A percentile compares a stretch with the other conserved stretches of the same genome.
Conservation (phyloP, 768 basidiomycete species). For the Hydnomerulius pinastri region DNA sequence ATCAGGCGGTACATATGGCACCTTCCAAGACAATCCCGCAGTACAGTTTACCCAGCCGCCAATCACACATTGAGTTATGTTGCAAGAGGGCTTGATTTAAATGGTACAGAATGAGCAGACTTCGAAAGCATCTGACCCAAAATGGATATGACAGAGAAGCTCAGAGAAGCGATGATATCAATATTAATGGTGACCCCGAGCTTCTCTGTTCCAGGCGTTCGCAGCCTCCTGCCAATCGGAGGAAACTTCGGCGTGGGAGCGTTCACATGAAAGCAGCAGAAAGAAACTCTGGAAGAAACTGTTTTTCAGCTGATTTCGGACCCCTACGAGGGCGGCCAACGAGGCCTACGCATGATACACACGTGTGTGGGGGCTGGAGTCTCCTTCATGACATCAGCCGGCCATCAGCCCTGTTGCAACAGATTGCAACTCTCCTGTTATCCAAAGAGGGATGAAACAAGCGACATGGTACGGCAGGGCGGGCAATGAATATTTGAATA, state of each 20-base stretch:
- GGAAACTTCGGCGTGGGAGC: too few relatives aligned
- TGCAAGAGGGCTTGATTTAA: not conserved
- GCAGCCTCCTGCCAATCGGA: too few relatives aligned
- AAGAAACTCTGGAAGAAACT: too few relatives aligned
- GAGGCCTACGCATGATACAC: conserved; percentile 15
- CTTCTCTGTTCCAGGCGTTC: too few relatives aligned
- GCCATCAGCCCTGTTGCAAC: not conserved
- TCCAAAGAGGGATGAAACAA: too few relatives aligned
- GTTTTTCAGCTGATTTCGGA: too few relatives aligned
- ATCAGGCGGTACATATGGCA: too few relatives aligned
- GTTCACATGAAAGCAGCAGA: not conserved
- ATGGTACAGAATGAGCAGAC: too few relatives aligned
- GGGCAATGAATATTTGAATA: conserved; percentile 4
- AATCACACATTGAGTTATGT: not conserved
- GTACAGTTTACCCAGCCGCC: not conserved
- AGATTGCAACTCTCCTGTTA: too few relatives aligned
- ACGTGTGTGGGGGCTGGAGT: conserved; percentile 7
- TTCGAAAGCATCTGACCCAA: not conserved
- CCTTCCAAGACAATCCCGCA: not conserved
- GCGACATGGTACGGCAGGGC: not conserved
- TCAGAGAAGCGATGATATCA: too few relatives aligned
- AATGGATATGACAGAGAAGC: not conserved
- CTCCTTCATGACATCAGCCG: not conserved
- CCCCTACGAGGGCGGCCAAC: too few relatives aligned
- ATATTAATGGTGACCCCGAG: too few relatives aligned